These are phyloP conservation scores for Pseudogymnoascus sp. DNA, from an alignment of 2,329 filamentous ascomycete species.

Conservation along the genomic window DNA sequence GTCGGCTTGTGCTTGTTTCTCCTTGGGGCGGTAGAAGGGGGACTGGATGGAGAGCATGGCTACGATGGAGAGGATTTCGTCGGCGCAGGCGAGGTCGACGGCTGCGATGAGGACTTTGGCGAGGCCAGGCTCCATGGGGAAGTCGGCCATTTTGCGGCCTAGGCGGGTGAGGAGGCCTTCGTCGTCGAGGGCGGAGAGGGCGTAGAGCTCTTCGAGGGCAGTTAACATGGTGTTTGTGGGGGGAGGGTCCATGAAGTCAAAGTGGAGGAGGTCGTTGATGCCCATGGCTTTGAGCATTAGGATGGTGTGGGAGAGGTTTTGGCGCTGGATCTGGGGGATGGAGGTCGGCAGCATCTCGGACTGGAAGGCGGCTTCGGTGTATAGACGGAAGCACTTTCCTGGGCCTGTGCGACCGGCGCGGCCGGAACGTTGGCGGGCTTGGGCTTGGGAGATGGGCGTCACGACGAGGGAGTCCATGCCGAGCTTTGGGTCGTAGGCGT, in stretches of 20 bases:
- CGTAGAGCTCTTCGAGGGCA: slow-evolving; percentile 90
- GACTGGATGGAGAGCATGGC: slow-evolving; percentile 83
- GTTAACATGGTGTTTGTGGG: slow-evolving; percentile 97
- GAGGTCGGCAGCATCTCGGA: slow-evolving; percentile 95
- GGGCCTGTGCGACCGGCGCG: slow-evolving; percentile 90
- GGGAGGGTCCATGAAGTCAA: slow-evolving; percentile 98
- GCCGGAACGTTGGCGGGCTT: slow-evolving; percentile 89
- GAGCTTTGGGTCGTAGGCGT: slow-evolving; percentile 91
- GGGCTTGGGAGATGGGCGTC: slow-evolving; percentile 91
- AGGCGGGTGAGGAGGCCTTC: slow-evolving; percentile 88
- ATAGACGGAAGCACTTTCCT: slow-evolving; percentile 90
- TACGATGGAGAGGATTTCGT: slow-evolving; percentile 90
- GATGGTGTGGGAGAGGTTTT: slow-evolving; percentile 88
- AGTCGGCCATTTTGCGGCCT: slow-evolving; percentile 95
- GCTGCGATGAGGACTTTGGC: slow-evolving; percentile 86
- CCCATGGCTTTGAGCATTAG: slow-evolving; percentile 99
- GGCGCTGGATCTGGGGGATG: slow-evolving; percentile 91
- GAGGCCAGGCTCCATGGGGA: slow-evolving; percentile 91
- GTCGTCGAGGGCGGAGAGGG: slow-evolving; percentile 83
- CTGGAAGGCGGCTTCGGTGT: slow-evolving; percentile 91
- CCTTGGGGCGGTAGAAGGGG: slow-evolving; percentile 92
- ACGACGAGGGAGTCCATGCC: slow-evolving; percentile 97
- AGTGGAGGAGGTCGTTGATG: slow-evolving; percentile 93
- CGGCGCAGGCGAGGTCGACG: slow-evolving; percentile 80
- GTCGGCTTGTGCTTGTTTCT: slow-evolving; percentile 93